Evolutionary conservation across 495 filamentous ascomycete genomes (phyloP), one percentile per base, ranked within the genome.

Genomic region (Penicillium parvum): DNA sequence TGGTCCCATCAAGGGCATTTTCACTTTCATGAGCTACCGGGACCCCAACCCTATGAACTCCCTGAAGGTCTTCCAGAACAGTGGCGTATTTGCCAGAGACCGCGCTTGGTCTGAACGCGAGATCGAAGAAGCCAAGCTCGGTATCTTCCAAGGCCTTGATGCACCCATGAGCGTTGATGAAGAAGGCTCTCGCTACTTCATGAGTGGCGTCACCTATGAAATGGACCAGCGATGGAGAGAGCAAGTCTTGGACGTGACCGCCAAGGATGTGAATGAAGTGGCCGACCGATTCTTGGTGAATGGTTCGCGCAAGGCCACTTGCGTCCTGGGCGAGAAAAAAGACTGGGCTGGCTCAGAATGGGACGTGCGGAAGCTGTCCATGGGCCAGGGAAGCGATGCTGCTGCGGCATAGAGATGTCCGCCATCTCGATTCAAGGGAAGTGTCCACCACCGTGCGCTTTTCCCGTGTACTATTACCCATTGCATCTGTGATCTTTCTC

Each of bases 41-140:
- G 92, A 98, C 64, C 92, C 94, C n/a, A 96, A 96, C 59, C 90
- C 94, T 7, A 69, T 81, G 43, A 96, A 95, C 61, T 86, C 86
- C 0, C 65, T 97, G 46, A 83, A 79, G 40, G 84, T 96, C 33
- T 95, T 97, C 79, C 68, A 74, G 15, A 83, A 83, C 49, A 85
- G 88, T 7, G 94, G 92, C 11, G 68, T 78, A 34, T 96, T 86
- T 75, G 94, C 94, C 5, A 68, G 84, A 36, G 84, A 94, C 50
- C 85, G 84, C 48, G 62, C 82, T 39, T 98, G 92, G 92, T 83
- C 83, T 0, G 83, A 83, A 16, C 82, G 81, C 14, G 91, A 97
- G 56, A 73, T 98, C 10, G 90, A 96, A 61, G 94, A 97, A 58
- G 94, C 92, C 23, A 96, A 98, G 65, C 75, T 97, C 37, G 86